Conservation (phyloP, 2,329 filamentous ascomycete species). For the Chrysosporium keratinophilum region DNA sequence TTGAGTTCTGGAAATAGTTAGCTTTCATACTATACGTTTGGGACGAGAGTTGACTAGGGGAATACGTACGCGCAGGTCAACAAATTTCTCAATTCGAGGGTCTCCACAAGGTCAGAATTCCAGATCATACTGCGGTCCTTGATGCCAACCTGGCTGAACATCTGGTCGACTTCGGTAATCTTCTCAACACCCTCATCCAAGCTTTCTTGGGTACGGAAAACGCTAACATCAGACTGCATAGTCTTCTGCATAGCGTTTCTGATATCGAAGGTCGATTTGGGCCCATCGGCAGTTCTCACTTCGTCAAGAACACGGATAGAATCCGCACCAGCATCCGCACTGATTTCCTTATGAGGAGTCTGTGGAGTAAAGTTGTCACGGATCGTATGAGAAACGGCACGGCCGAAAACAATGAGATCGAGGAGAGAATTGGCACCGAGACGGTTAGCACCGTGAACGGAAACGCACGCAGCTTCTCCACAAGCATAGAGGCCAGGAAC, state of each 20-base stretch:
- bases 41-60: neutral
- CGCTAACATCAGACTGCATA: conserved; percentile 94
- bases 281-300: conserved; percentile 70
- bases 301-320: conserved; percentile 79
- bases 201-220: conserved; percentile 89
- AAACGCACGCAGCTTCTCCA: conserved; percentile 94
- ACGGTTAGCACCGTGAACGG: conserved; percentile 95
- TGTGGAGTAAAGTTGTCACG: conserved; percentile 86
- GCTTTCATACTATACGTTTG: conserved; percentile 4
- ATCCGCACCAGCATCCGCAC: conserved; percentile 77
- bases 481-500: conserved; percentile 93
- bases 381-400: conserved; percentile 94
- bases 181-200: conserved; percentile 86
- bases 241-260: conserved; percentile 91
- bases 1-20: conserved; percentile 53
- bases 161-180: conserved; percentile 73
- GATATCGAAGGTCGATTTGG: conserved; percentile 80
- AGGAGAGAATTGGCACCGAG: conserved; percentile 96
- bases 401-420: conserved; percentile 93
- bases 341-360: conserved; percentile 64
- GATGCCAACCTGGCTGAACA: conserved; percentile 75
- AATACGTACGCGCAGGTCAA: conserved; percentile 86
- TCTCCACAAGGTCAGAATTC: conserved; percentile 96
- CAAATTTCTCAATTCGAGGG: conserved; percentile 86
- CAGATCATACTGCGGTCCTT: conserved; percentile 99